Percentiles rank a stretch among this genome's conserved stretches.
phyloP scores from a whole-genome alignment of 345 rosid species.

The thale cress (Arabidopsis thaliana) region DNA sequence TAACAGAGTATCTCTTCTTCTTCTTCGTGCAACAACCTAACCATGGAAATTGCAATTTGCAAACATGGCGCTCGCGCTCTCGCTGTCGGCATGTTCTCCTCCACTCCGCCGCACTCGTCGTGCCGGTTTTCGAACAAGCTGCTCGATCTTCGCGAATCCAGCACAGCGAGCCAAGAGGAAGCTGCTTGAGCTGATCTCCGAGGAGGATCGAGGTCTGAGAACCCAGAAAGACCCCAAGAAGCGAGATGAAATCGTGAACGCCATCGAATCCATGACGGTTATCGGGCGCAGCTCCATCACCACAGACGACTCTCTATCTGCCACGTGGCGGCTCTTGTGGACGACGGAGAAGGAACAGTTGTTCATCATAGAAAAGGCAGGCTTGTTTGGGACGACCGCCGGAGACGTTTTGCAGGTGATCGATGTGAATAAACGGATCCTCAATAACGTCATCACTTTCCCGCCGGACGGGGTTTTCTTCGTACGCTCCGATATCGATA shows the following conservation, averaged over 20 bases:
- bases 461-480: constrained; percentile 94
- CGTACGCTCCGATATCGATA: constrained; percentile 70
- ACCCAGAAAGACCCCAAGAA: constrained; percentile 65
- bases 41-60: not conserved
- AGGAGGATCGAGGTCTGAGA: constrained; percentile 84
- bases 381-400: constrained; percentile 68
- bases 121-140: constrained; percentile 35
- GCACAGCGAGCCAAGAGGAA: constrained; percentile 57
- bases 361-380: constrained; percentile 84
- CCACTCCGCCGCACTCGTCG: constrained; percentile 17
- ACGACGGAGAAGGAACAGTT: constrained; percentile 97
- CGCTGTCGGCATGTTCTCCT: constrained; percentile 21
- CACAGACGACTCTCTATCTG: constrained; percentile 66
- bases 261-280: constrained; percentile 68
- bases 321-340: constrained; percentile 92
- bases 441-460: constrained; percentile 87
- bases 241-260: constrained; percentile 62
- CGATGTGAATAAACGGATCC: constrained; percentile 61
- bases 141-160: constrained; percentile 50
- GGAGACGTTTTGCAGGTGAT: constrained; percentile 95
- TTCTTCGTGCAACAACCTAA: not conserved
- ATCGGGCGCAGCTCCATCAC: constrained; percentile 62
- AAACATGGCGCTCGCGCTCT: constrained; percentile 37
- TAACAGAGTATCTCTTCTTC: not conserved
- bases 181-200: constrained; percentile 74